Evolutionary conservation across 1,284 basidiomycete species (phyloP).

Genomic region (Malassezia sp.): DNA sequence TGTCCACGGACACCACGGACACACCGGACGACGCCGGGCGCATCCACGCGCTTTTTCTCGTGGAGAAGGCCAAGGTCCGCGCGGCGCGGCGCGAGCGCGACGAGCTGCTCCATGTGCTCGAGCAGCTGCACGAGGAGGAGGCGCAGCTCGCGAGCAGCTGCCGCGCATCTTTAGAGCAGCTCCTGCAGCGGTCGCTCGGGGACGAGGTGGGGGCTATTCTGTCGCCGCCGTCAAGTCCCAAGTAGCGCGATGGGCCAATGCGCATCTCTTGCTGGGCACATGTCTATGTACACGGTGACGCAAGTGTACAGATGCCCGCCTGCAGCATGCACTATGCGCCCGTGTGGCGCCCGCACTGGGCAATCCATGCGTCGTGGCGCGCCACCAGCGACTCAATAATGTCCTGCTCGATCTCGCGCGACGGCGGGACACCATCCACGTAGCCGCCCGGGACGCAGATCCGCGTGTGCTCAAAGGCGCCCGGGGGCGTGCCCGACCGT

Average conservation of each 20-base stretch:
- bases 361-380: constrained; percentile 63
- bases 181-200: constrained; percentile 21
- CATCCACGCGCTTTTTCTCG: constrained; percentile 26
- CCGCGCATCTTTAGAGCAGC: constrained; percentile 21
- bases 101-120: constrained; percentile 15
- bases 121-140: constrained; percentile 17
- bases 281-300: too few relatives aligned
- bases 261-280: too few relatives aligned
- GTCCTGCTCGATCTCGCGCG: constrained; percentile 71
- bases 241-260: not conserved
- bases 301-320: too few relatives aligned
- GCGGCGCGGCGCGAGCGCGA: constrained; percentile 21
- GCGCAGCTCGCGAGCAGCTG: constrained; percentile 12
- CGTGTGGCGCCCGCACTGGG: too few relatives aligned
- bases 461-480: constrained; percentile 56
- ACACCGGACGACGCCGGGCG: not conserved
- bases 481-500: constrained; percentile 8
- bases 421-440: constrained; percentile 7
- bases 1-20: not conserved
- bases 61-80: constrained; percentile 38
- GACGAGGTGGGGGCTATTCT: constrained; percentile 27
- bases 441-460: constrained; percentile 52
- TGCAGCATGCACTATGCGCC: too few relatives aligned
- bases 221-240: constrained; percentile 23
- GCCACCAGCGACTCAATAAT: constrained; percentile 66